Percentiles rank a stretch among this genome's conserved stretches.
Conservation (phyloP, 352 stramenopile genomes). For the Pythium brassicae region DNA sequence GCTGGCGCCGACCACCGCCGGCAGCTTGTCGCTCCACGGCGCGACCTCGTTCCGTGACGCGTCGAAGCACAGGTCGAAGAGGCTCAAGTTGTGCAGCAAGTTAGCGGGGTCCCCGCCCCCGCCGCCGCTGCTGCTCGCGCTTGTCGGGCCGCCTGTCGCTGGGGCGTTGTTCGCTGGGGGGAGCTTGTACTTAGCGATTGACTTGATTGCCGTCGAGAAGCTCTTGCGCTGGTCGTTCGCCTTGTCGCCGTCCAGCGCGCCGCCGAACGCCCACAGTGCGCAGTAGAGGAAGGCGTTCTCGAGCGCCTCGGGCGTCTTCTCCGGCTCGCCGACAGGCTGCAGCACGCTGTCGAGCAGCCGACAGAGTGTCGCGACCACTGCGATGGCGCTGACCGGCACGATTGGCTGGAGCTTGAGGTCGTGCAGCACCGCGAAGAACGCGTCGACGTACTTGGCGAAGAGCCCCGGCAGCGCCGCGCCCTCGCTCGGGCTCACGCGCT, state of each 20-base stretch:
- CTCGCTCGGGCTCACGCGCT: conserved; percentile 77
- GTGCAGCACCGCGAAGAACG: conserved; percentile 63
- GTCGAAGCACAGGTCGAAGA: conserved; percentile 85
- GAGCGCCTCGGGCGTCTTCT: conserved; percentile 85
- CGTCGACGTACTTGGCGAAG: conserved; percentile 94
- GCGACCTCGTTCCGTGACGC: conserved; percentile 67
- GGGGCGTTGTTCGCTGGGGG: not conserved
- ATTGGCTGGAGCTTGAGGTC: conserved; percentile 61
- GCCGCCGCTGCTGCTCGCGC: not conserved
- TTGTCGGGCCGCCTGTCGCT: not conserved
- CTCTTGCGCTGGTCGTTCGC: conserved; percentile 46
- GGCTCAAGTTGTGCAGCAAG: conserved; percentile 16
- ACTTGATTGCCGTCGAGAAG: conserved; percentile 58
- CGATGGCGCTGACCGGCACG: conserved; percentile 47
- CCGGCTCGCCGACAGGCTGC: conserved; percentile 52
- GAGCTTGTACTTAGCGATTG: conserved; percentile 77
- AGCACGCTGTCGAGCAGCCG: conserved; percentile 93
- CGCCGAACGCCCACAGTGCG: conserved; percentile 95
- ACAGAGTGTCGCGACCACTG: conserved; percentile 88
- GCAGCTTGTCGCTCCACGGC: conserved; percentile 71
- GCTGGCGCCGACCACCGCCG: conserved; percentile 17
- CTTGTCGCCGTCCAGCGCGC: conserved; percentile 88
- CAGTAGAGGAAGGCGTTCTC: conserved; percentile 96
- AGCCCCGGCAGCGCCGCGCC: conserved; percentile 78
- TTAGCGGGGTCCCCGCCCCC: not conserved